phyloP scores from a whole-genome alignment of 805 yeast genomes.

The Candida gorgasii region DNA sequence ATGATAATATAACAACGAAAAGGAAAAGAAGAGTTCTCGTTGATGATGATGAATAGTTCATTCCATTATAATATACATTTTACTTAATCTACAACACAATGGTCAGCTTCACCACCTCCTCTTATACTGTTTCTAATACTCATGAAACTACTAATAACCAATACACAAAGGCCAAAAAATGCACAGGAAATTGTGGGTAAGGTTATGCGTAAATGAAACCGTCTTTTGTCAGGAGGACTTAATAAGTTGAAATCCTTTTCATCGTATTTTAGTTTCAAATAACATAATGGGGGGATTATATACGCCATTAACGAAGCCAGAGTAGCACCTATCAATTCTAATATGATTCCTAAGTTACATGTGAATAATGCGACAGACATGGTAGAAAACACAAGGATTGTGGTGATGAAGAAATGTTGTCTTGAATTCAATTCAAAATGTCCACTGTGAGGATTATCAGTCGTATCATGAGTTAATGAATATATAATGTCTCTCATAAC shows the following conservation, averaged over 20 bases:
- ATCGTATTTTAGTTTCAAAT: conserved; percentile 58
- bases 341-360: conserved; percentile 84
- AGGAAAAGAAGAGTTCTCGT: conserved; percentile 26
- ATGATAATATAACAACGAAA: conserved; percentile 15
- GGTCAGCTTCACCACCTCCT: conserved; percentile 39
- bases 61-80: conserved; percentile 16
- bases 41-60: conserved; percentile 26
- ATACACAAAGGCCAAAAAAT: conserved; percentile 70
- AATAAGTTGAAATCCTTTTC: conserved; percentile 32
- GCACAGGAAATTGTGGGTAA: conserved; percentile 63
- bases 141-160: conserved; percentile 79
- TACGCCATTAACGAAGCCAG: conserved; percentile 93
- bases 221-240: conserved; percentile 24
- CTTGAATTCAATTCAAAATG: conserved; percentile 43
- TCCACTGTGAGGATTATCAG: conserved; percentile 19
- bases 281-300: conserved; percentile 86
- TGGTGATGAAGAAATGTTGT: conserved; percentile 66
- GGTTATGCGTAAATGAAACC: conserved; percentile 41
- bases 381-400: conserved; percentile 61
- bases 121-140: conserved; percentile 53
- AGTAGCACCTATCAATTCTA: conserved; percentile 90
- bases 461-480: conserved; percentile 21
- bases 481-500: conserved; percentile 68
- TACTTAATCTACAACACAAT: conserved; percentile 46
- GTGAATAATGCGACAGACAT: conserved; percentile 78